These are phyloP conservation scores for Teratosphaeriaceae sp. DNA, from an alignment of 2,329 filamentous ascomycete species.

Conservation along the genomic window DNA sequence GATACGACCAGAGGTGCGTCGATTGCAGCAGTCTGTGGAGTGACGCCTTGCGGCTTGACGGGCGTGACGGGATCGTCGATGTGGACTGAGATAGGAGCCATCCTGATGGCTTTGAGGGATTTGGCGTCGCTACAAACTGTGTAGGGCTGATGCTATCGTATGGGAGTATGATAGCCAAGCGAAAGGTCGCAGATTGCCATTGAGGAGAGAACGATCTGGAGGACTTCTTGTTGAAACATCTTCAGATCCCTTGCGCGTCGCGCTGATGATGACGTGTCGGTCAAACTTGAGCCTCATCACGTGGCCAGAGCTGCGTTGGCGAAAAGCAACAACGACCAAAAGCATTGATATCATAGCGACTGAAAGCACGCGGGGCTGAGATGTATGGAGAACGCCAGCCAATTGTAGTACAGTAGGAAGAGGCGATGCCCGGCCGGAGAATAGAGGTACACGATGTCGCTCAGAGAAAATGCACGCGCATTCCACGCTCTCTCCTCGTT, in stretches of 20 bases:
- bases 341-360: too few species aligned
- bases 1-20: conserved; percentile 16
- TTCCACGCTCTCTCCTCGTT: conserved; percentile 4
- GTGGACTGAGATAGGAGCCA: conserved; percentile 43
- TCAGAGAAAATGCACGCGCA: conserved; percentile 7
- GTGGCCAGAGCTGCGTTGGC: too few species aligned
- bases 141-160: conserved; percentile 1
- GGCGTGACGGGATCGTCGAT: conserved; percentile 41
- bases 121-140: not conserved
- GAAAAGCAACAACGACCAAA: too few species aligned
- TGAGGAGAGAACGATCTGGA: not conserved
- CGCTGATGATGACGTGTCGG: too few species aligned
- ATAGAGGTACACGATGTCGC: conserved; percentile 23
- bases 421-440: conserved; percentile 22
- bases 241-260: too few species aligned
- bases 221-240: too few species aligned
- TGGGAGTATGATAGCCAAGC: conserved; percentile 5
- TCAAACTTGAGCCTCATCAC: too few species aligned
- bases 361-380: not conserved
- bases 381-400: conserved; percentile 15
- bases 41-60: conserved; percentile 30
- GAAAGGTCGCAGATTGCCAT: not conserved
- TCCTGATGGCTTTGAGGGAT: conserved; percentile 25
- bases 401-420: conserved; percentile 29
- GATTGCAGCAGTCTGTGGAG: conserved; percentile 32